Evolutionary conservation across 192 early-diverging fungal genomes (phyloP).

Genomic region (Coemansia sp.): DNA sequence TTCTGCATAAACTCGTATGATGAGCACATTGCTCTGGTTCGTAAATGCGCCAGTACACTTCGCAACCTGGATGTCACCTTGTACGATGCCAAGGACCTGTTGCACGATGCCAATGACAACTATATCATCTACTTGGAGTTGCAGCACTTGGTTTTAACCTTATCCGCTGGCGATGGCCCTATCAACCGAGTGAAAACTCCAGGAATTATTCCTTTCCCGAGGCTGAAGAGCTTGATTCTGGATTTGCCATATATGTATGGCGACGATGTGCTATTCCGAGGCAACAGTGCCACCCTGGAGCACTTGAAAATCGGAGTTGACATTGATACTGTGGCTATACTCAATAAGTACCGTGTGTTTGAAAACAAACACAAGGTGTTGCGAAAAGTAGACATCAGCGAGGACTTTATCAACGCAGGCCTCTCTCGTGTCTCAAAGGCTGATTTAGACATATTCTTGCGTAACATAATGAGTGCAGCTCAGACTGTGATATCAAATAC

Average conservation of each 20-base stretch:
- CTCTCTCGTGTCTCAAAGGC: neutral
- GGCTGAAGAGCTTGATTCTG: neutral
- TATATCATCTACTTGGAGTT: neutral
- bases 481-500: neutral
- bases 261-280: conserved; percentile 9
- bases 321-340: neutral
- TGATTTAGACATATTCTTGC: neutral
- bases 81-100: neutral
- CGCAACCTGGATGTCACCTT: neutral
- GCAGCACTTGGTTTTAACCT: neutral
- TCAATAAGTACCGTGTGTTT: neutral
- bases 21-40: neutral
- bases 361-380: neutral
- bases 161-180: neutral
- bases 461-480: neutral
- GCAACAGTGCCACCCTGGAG: conserved; percentile 1
- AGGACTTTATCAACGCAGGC: neutral
- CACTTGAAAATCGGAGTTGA: neutral
- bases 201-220: neutral
- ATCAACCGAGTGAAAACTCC: too few species aligned
- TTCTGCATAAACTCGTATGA: neutral
- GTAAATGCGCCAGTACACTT: neutral
- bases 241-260: neutral
- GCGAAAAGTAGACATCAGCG: neutral
- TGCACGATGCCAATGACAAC: neutral